Conservation (phyloP, 371 early-diverging fungal species). For the Mucor mucedo region DNA sequence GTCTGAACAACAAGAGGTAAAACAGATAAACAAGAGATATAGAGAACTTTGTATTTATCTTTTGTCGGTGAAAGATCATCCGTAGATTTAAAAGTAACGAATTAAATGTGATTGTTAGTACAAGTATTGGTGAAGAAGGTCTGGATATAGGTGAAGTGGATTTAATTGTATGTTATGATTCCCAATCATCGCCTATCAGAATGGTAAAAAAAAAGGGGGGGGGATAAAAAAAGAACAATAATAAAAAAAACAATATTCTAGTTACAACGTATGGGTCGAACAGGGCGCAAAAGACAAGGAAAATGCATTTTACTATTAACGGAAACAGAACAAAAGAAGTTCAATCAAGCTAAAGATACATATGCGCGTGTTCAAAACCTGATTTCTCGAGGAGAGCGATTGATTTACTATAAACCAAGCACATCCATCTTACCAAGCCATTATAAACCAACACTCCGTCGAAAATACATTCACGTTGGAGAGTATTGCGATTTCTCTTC, state of each 20-base stretch:
- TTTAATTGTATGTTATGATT: conserved; percentile 91
- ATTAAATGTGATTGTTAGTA: conserved; percentile 87
- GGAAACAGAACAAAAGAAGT: conserved; percentile 79
- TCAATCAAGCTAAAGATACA: conserved; percentile 60
- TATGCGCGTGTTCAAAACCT: conserved; percentile 66
- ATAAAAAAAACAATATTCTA: conserved; percentile 31
- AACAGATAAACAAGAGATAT: background rate
- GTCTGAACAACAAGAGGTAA: conserved; percentile 81
- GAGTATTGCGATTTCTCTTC: too few relatives aligned
- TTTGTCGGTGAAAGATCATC: conserved; percentile 24
- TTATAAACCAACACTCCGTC: conserved; percentile 51
- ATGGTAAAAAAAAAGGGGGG: conserved; percentile 52
- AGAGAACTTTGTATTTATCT: background rate
- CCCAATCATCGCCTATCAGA: conserved; percentile 82
- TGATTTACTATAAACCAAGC: conserved; percentile 31
- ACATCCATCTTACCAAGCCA: conserved; percentile 54
- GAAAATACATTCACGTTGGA: conserved; percentile 18
- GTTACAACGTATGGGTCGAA: conserved; percentile 94
- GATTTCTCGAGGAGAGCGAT: conserved; percentile 26
- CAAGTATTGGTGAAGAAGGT: conserved; percentile 96
- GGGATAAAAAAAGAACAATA: background rate
- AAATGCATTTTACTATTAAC: conserved; percentile 84
- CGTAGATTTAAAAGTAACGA: conserved; percentile 71
- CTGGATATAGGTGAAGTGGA: conserved; percentile 97
- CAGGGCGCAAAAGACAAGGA: conserved; percentile 91